Evolutionary conservation across 208 protist genomes (phyloP), one percentile per base, ranked within the genome.

Genomic region (Trypanosoma scelopori): DNA sequence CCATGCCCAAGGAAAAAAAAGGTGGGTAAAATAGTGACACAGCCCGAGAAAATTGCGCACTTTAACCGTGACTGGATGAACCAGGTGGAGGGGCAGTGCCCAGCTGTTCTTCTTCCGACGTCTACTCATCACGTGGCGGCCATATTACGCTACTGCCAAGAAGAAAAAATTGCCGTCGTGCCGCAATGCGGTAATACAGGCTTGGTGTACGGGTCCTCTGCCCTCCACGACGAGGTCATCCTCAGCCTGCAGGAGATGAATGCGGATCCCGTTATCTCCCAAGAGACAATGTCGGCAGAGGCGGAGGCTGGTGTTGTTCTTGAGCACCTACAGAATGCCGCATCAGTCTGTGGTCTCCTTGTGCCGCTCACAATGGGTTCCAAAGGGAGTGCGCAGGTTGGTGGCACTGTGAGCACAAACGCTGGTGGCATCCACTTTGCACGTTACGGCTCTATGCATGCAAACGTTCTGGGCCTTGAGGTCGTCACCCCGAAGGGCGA

Each of bases 181-280:
- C 95, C 97, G n/a, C 97, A 98, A 74, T 90, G 95, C 37, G 98
- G 98, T 25, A 99, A 99, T 77, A 99, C 98, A 0, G 97, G 98
- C 5, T 84, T 99, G 4, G 98, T 99, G 0, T 98, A 97, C 65
- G 97, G 96, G 3, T 77, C 74, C 20, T 82, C 89, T 43, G 89
- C 93, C 12, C 70, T 97, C 27, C 55, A 78, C 39, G 94, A 98
- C 72, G 97, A 99, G 68, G 64, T 99, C 22, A 87, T 99, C 11
- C 59, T 99, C 6, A 95, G 88, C 53, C 74, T 90, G 22, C 52
- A 61, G 30, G 66, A 75, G 41, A 98, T 99, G 95, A 98, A 97
- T 78, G 84, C 90, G n/a, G 78, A 85, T 43, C 71, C 88, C 45
- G 23, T 79, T 18, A 81, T 98, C 47, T 79, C 86, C 32, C 57